phyloP scores from a whole-genome alignment of 2,329 filamentous ascomycete genomes.

The Nemania sp. region DNA sequence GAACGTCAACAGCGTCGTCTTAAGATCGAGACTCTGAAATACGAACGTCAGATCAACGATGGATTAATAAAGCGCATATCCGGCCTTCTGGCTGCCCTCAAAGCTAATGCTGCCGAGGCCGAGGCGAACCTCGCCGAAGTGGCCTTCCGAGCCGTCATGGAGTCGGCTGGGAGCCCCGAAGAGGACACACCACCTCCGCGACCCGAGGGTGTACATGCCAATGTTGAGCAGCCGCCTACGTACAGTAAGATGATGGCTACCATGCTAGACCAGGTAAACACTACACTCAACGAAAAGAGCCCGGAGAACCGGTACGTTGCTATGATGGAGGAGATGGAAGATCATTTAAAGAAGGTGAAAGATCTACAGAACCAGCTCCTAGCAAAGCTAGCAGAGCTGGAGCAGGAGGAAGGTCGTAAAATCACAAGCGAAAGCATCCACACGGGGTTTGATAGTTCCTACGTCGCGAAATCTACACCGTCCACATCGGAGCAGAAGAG shows the following conservation, averaged over 20 bases:
- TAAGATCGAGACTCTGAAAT: slow-evolving; percentile 91
- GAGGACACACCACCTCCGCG: slow-evolving; percentile 80
- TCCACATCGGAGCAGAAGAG: slow-evolving; percentile 60
- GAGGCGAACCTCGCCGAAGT: slow-evolving; percentile 79
- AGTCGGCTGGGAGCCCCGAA: slow-evolving; percentile 77
- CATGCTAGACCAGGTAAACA: slow-evolving; percentile 92
- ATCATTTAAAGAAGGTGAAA: slow-evolving; percentile 81
- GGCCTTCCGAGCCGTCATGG: slow-evolving; percentile 90
- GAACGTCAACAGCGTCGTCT: slow-evolving; percentile 86
- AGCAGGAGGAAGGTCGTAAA: slow-evolving; percentile 86
- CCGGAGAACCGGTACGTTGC: slow-evolving; percentile 75
- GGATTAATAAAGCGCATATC: slow-evolving; percentile 88
- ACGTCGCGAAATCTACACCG: slow-evolving; percentile 64
- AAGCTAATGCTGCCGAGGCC: slow-evolving; percentile 77
- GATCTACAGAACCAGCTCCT: slow-evolving; percentile 81
- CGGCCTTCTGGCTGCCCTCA: slow-evolving; percentile 78
- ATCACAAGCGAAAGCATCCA: slow-evolving; percentile 94
- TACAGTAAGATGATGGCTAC: slow-evolving; percentile 99
- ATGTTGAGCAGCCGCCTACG: slow-evolving; percentile 79
- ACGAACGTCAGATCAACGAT: slow-evolving; percentile 93
- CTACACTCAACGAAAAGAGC: slow-evolving; percentile 82
- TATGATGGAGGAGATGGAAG: slow-evolving; percentile 82
- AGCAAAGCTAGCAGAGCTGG: slow-evolving; percentile 80
- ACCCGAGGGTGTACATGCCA: slow-evolving; percentile 82
- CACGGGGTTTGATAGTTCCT: slow-evolving; percentile 90